Evolutionary conservation across 768 basidiomycete species (phyloP), one percentile per base, ranked within the genome.

Genomic region (Cystobasidium ongulense): DNA sequence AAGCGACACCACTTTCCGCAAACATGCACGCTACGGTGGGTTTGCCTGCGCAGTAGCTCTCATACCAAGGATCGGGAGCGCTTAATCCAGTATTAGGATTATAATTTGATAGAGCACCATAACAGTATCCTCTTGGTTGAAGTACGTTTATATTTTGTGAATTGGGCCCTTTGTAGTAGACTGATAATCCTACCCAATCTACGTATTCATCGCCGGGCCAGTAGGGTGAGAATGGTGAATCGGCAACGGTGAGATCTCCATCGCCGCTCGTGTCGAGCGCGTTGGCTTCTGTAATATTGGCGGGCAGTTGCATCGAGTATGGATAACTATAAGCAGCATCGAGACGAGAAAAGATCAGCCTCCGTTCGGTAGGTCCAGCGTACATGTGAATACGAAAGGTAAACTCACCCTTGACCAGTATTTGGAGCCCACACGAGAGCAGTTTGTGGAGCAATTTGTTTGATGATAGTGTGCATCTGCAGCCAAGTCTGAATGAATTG

Each of bases 341-440:
- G 15, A 23, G 68, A 25, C n/a, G n/a, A n/a, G n/a, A 72, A n/a
- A n/a, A n/a, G 31, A 25, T 29, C 63, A 72, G 35, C 23, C 18
- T 29, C 43, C 21, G 25, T 15, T 18, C 54, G 25, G 8, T 23
- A 33, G 15, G 35, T 31, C 11, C 43, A 23, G 25, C 67, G 31
- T 13, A 25, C 8, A 57, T 25, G 8, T 25, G n/a, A 7, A 23
- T 61, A 25, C 2, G 29, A 15, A 2, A 10, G 15, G 7, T 4
- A 35, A 31, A 63, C 73, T 18, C 36, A 74, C 73, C 73, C 73
- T 17, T 39, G 50, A 8, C 75, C 75, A 8, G 43, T 76, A 75
- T 80, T 80, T 41, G 79, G 79, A 21, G 79, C 78, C 79, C 79
- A 80, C 13, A 80, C 78, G 33, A 80, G 73, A 73, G 77, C 76